These are phyloP conservation scores for Citrus trifoliata DNA, from an alignment of 345 rosid species.

Conservation along the genomic window DNA sequence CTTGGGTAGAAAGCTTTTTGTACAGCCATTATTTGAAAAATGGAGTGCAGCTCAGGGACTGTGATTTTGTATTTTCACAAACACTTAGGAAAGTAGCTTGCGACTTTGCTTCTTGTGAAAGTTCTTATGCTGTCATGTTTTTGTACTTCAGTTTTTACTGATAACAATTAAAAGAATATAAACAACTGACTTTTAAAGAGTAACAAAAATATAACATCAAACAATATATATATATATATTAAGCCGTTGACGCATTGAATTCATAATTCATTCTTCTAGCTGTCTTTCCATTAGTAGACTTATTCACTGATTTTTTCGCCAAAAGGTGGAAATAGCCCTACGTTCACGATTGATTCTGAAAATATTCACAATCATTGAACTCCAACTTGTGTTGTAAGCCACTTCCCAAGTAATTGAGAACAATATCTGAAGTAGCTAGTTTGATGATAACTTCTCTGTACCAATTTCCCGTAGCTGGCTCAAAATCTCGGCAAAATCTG, in stretches of 20 bases:
- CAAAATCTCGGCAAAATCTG: conserved; percentile 62
- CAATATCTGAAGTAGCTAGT: neutral
- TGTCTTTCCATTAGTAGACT: neutral
- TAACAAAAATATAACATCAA: neutral
- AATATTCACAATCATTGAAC: neutral
- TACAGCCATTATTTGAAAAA: neutral
- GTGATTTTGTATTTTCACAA: neutral
- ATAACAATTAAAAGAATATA: too few relatives aligned
- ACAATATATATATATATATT: neutral
- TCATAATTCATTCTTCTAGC: neutral
- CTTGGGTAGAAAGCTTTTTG: neutral
- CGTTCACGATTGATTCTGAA: neutral
- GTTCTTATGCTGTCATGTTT: neutral
- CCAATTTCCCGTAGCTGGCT: conserved; percentile 58
- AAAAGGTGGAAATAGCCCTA: neutral
- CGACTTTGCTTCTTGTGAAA: neutral
- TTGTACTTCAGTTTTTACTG: too few relatives aligned
- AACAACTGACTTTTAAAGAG: neutral
- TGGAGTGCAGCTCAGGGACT: neutral
- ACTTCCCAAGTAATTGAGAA: neutral
- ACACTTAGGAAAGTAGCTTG: neutral
- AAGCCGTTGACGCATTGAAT: neutral
- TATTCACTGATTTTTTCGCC: neutral
- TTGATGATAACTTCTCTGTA: conserved; percentile 40
- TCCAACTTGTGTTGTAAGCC: neutral